Conservation (phyloP, 192 early-diverging fungal species). For the Coemansia javaensis region DNA sequence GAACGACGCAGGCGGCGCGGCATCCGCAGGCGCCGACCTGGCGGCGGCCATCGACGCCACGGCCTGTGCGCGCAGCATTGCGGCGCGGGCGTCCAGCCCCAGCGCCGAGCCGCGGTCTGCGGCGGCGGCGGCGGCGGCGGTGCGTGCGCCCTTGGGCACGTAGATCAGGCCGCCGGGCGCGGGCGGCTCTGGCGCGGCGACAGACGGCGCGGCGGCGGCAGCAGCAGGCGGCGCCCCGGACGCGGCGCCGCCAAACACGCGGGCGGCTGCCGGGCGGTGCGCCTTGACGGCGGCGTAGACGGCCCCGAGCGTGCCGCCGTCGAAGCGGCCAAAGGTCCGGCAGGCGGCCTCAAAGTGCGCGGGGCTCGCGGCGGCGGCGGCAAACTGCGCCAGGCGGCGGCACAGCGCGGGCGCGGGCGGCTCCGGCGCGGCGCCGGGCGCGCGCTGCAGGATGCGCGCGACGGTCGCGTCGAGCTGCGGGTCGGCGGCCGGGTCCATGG, state of each 20-base stretch:
- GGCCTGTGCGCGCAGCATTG: constrained; percentile 20
- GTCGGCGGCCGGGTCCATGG: constrained; percentile 2
- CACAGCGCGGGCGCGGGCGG: constrained; percentile 20
- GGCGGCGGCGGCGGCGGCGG: background rate
- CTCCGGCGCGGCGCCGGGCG: constrained; percentile 4
- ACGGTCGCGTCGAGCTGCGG: constrained; percentile 21
- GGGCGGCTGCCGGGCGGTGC: constrained; percentile 1
- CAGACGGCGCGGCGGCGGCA: too few species aligned
- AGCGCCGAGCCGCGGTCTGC: constrained; percentile 11
- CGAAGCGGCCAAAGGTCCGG: constrained; percentile 45
- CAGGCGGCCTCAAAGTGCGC: constrained; percentile 38
- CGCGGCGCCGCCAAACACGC: constrained; percentile 5
- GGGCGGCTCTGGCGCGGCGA: too few species aligned
- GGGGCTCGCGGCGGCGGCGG: constrained; percentile 3
- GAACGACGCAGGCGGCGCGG: too few species aligned
- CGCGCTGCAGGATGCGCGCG: constrained; percentile 14
- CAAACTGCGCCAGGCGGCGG: constrained; percentile 40
- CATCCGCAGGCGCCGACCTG: background rate
- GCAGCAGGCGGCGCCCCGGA: background rate
- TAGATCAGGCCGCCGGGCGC: constrained; percentile 40
- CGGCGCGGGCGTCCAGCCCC: constrained; percentile 33
- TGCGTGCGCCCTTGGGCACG: constrained; percentile 24
- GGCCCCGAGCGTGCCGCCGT: constrained; percentile 10
- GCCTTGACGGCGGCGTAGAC: constrained; percentile 16
- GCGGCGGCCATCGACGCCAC: constrained; percentile 16